Evolutionary conservation across 768 basidiomycete species (phyloP).

Genomic region (Boletus tylopilopsis): DNA sequence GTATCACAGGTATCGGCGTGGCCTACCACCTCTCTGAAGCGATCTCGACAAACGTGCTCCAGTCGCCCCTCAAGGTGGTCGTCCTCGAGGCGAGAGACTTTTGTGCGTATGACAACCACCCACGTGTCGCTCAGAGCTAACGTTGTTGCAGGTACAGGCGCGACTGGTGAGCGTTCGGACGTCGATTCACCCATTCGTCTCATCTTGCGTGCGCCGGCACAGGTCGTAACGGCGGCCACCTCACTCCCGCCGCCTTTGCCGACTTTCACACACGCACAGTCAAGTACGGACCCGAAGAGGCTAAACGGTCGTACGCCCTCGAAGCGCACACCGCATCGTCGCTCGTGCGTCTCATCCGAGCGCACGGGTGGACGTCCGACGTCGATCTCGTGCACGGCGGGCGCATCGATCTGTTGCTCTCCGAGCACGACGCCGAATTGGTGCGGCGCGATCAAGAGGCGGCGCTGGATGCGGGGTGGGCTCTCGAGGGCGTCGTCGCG

Average conservation of each 20-base stretch:
- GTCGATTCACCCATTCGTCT: background rate
- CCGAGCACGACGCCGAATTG: conserved; percentile 38
- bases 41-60: background rate
- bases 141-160: conserved; percentile 54
- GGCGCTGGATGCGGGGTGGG: conserved; percentile 50
- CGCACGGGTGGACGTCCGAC: conserved; percentile 38
- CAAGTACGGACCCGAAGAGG: conserved; percentile 50
- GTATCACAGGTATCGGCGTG: conserved; percentile 71
- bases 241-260: conserved; percentile 49
- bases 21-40: conserved; percentile 65
- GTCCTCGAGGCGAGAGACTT: conserved; percentile 85
- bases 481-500: conserved; percentile 44
- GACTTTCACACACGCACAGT: conserved; percentile 40
- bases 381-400: conserved; percentile 65
- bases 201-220: background rate
- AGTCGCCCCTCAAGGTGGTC: conserved; percentile 44
- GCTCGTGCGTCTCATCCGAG: conserved; percentile 47
- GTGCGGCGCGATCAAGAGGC: conserved; percentile 46
- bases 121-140: background rate
- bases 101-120: conserved; percentile 46
- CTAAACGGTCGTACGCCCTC: conserved; percentile 47
- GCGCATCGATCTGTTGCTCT: conserved; percentile 48
- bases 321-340: conserved; percentile 53
- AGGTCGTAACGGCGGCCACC: conserved; percentile 81
- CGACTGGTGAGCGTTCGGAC: conserved; percentile 51